Conservation (phyloP, 208 protist genomes). For the Wallacemonas sp. region DNA sequence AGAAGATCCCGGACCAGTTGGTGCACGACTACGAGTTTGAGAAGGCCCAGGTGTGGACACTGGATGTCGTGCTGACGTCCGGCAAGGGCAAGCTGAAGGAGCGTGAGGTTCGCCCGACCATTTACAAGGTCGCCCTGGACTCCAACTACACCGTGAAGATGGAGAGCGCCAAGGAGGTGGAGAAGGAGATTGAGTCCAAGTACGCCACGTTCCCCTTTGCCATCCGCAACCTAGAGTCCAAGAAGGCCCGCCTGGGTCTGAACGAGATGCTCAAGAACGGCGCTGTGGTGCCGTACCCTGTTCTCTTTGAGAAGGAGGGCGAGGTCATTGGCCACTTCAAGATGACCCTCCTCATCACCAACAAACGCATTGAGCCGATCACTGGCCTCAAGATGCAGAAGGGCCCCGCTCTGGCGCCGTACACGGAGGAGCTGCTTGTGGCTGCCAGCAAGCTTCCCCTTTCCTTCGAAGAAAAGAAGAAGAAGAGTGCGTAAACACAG, state of each 20-base stretch:
- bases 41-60: slow-evolving; percentile 91
- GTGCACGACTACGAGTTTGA: slow-evolving; percentile 94
- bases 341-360: slow-evolving; percentile 88
- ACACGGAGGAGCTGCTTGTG: slow-evolving; percentile 87
- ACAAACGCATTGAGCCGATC: slow-evolving; percentile 90
- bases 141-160: slow-evolving; percentile 97
- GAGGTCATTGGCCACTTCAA: slow-evolving; percentile 93
- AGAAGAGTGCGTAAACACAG: slow-evolving; percentile 35
- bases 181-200: slow-evolving; percentile 94
- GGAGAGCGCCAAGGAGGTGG: slow-evolving; percentile 95
- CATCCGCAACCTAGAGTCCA: slow-evolving; percentile 92
- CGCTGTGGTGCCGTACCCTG: slow-evolving; percentile 96
- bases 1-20: slow-evolving; percentile 90
- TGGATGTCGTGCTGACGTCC: slow-evolving; percentile 90
- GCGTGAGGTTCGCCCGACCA: slow-evolving; percentile 77
- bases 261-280: slow-evolving; percentile 96
- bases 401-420: slow-evolving; percentile 69
- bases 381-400: slow-evolving; percentile 89
- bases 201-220: slow-evolving; percentile 97
- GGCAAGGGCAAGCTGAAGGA: slow-evolving; percentile 93
- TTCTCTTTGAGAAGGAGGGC: slow-evolving; percentile 95
- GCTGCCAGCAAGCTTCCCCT: slow-evolving; percentile 80
- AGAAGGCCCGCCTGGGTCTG: slow-evolving; percentile 94
- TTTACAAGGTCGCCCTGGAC: slow-evolving; percentile 97
- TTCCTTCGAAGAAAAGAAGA: slow-evolving; percentile 87